A percentile compares a stretch with the other conserved stretches of the same genome.
phyloP scores from a whole-genome alignment of 345 rosid species.

The Erysimum cheiranthoides region DNA sequence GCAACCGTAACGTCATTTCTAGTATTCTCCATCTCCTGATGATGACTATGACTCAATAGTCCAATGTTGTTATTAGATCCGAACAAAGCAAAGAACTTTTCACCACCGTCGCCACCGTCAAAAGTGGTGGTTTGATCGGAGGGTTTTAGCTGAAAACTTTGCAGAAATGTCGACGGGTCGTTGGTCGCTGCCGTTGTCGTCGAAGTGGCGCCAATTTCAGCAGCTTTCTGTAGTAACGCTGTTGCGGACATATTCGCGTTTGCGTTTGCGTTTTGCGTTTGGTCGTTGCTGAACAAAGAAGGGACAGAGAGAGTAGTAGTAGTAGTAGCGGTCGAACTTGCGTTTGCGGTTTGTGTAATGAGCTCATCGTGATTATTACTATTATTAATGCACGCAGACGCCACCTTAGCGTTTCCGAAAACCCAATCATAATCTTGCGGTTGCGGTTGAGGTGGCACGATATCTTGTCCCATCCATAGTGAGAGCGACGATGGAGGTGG shows the following conservation, averaged over 20 bases:
- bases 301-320: conserved; percentile 60
- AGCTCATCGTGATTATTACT: conserved; percentile 27
- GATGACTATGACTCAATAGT: conserved; percentile 20
- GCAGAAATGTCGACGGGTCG: conserved; percentile 57
- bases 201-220: conserved; percentile 80
- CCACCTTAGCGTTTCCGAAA: conserved; percentile 46
- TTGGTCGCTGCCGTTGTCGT: conserved; percentile 13
- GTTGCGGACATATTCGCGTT: conserved; percentile 86
- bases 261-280: conserved; percentile 42
- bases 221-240: conserved; percentile 93
- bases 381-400: conserved; percentile 27
- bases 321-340: conserved; percentile 36
- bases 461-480: conserved; percentile 48
- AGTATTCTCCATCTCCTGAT: conserved; percentile 49
- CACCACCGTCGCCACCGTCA: conserved; percentile 55
- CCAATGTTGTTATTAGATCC: conserved; percentile 41
- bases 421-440: conserved; percentile 55
- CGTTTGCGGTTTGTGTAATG: conserved; percentile 47
- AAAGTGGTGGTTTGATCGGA: conserved; percentile 39
- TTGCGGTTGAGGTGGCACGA: conserved; percentile 34
- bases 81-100: conserved; percentile 56
- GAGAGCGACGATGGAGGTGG: conserved; percentile 34
- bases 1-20: conserved; percentile 46
- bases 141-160: conserved; percentile 57
- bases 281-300: conserved; percentile 74